phyloP scores from a whole-genome alignment of 768 basidiomycete genomes.

The Steccherinum ochraceum region DNA sequence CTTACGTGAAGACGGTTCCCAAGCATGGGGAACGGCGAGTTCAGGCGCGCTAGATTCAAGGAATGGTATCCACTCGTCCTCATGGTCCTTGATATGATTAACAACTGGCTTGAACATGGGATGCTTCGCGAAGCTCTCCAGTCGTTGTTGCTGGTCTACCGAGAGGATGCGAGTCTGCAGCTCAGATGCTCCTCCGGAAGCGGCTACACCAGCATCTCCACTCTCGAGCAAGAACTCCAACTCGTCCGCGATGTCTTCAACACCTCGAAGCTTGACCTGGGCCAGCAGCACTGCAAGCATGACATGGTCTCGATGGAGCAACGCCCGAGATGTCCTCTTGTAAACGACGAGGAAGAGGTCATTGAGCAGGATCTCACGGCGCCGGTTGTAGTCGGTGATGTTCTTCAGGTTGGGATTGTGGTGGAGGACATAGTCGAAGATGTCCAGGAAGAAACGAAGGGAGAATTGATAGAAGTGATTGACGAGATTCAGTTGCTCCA shows the following conservation, averaged over 20 bases:
- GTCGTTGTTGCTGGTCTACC: slow-evolving; percentile 60
- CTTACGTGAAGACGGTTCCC: slow-evolving; percentile 76
- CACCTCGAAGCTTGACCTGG: slow-evolving; percentile 78
- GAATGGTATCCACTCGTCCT: slow-evolving; percentile 68
- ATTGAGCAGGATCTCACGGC: slow-evolving; percentile 75
- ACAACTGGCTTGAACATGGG: slow-evolving; percentile 75
- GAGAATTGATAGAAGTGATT: slow-evolving; percentile 99
- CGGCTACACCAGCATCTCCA: slow-evolving; percentile 55
- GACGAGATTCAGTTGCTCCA: slow-evolving; percentile 89
- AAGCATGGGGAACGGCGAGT: slow-evolving; percentile 62
- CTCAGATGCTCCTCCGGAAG: slow-evolving; percentile 25
- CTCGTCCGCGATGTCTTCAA: slow-evolving; percentile 78
- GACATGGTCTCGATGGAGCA: slow-evolving; percentile 85
- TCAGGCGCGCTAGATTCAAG: slow-evolving; percentile 65
- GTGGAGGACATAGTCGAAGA: slow-evolving; percentile 91
- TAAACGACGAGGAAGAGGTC: slow-evolving; percentile 89
- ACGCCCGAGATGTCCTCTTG: slow-evolving; percentile 81
- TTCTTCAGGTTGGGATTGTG: slow-evolving; percentile 86
- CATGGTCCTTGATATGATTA: slow-evolving; percentile 50
- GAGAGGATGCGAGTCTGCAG: slow-evolving; percentile 46
- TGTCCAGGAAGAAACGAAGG: slow-evolving; percentile 94
- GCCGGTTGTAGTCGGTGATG: slow-evolving; percentile 62
- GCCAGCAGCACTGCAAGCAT: slow-evolving; percentile 88
- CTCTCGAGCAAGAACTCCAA: slow-evolving; percentile 90
- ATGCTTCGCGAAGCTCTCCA: slow-evolving; percentile 67